phyloP scores from a whole-genome alignment of 306 rosid species.

The Prunus padus region DNA sequence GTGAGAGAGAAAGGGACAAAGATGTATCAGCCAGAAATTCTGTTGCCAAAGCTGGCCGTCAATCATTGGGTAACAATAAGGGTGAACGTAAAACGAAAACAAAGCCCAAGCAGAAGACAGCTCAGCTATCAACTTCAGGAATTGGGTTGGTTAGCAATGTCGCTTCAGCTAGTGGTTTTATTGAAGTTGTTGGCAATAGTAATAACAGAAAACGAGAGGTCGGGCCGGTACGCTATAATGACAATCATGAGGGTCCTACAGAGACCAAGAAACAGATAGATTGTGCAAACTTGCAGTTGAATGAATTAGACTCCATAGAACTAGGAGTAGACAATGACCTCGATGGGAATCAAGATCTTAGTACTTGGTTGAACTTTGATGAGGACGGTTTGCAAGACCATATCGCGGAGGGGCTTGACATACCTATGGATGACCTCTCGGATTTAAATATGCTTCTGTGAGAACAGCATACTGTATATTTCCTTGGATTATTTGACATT shows the following conservation, averaged over 20 bases:
- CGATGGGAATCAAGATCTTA: conserved; percentile 59
- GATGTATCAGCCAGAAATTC: conserved; percentile 46
- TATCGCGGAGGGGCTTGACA: conserved; percentile 59
- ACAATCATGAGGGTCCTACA: conserved; percentile 27
- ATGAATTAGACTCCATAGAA: conserved; percentile 66
- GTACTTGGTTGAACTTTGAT: conserved; percentile 65
- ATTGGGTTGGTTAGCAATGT: conserved; percentile 45
- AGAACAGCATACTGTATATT: conserved; percentile 44
- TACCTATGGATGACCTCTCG: conserved; percentile 92
- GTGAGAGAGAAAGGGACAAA: conserved; percentile 70
- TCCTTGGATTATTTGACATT: conserved; percentile 37
- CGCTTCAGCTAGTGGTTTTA: conserved; percentile 39
- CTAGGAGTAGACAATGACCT: conserved; percentile 58
- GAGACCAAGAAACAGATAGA: conserved; percentile 46
- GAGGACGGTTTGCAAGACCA: conserved; percentile 61
- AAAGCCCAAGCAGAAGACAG: conserved; percentile 71
- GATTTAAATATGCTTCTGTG: conserved; percentile 56
- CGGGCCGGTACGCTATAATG: conserved; percentile 31
- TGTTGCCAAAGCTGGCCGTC: conserved; percentile 49
- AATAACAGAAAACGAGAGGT: conserved; percentile 33
- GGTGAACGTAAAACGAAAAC: conserved; percentile 68
- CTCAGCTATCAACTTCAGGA: conserved; percentile 57
- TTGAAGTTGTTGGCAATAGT: conserved; percentile 33
- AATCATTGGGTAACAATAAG: conserved; percentile 46
- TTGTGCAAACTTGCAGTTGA: conserved; percentile 39